A percentile compares a stretch with the other conserved stretches of the same genome.
These are phyloP conservation scores for Calycina herbarum DNA, from an alignment of 2,329 filamentous ascomycete species.

Conservation along the genomic window DNA sequence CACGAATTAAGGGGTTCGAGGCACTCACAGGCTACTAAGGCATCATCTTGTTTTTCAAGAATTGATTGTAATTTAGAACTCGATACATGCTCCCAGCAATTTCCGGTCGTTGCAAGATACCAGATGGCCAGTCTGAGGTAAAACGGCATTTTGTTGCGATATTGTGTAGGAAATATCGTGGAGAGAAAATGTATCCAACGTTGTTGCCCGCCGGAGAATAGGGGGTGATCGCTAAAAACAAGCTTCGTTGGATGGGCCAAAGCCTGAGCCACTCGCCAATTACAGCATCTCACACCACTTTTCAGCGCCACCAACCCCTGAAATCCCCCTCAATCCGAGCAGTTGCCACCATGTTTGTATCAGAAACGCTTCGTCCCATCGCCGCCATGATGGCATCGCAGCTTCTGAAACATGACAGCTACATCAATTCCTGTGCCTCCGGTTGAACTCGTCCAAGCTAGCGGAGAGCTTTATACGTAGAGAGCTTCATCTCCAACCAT, in stretches of 20 bases:
- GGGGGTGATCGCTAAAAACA: neutral
- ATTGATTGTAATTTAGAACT: constrained; percentile 14
- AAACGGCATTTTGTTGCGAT: neutral
- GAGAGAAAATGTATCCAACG: neutral
- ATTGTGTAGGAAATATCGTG: neutral
- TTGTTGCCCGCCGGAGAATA: neutral
- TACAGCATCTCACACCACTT: neutral
- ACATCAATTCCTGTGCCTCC: neutral
- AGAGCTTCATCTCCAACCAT: too few species aligned
- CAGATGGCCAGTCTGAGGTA: neutral
- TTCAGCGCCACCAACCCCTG: neutral
- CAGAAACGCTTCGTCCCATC: neutral
- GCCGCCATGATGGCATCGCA: neutral
- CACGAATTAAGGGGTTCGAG: neutral
- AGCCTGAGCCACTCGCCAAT: neutral
- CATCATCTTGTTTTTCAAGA: constrained; percentile 10
- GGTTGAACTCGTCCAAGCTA: neutral
- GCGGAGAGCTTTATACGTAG: neutral
- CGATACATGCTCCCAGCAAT: constrained; percentile 22
- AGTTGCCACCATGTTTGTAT: neutral
- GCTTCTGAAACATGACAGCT: constrained; percentile 1
- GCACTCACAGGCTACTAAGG: constrained; percentile 27
- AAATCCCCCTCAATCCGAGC: neutral
- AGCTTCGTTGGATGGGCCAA: neutral
- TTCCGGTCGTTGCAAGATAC: constrained; percentile 10